Evolutionary conservation across 2,329 filamentous ascomycete species (phyloP).

Genomic region (Elsinoe australis): DNA sequence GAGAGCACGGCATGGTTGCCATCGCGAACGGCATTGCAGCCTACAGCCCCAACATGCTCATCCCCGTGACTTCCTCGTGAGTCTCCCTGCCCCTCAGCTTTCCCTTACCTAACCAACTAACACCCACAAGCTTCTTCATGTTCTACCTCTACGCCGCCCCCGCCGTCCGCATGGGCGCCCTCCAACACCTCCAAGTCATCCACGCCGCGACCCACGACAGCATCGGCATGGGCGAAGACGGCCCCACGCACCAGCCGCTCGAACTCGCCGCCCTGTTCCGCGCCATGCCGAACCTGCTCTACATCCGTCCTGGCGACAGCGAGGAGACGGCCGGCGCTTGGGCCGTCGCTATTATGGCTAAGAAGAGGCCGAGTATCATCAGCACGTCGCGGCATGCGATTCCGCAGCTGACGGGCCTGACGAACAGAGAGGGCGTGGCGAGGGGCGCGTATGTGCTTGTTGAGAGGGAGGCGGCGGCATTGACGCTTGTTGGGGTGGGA

Average conservation of each 20-base stretch:
- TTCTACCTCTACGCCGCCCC: conserved; percentile 36
- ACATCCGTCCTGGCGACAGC: conserved; percentile 33
- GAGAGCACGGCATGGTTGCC: conserved; percentile 55
- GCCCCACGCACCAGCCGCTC: conserved; percentile 34
- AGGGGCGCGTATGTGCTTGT: conserved; percentile 38
- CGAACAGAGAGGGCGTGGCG: conserved; percentile 33
- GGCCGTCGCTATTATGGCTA: conserved; percentile 35
- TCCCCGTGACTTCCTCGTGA: conserved; percentile 33
- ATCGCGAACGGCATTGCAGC: conserved; percentile 39
- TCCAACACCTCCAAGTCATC: conserved; percentile 32
- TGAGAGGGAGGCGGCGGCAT: conserved; percentile 31
- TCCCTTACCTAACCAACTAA: no score
- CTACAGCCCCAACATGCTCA: conserved; percentile 30
- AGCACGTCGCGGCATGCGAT: conserved; percentile 39
- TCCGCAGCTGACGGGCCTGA: conserved; percentile 33
- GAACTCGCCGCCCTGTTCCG: conserved; percentile 32
- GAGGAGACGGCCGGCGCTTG: conserved; percentile 38
- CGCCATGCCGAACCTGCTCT: conserved; percentile 34
- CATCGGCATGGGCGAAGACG: conserved; percentile 33
- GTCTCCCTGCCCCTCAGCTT: no score
- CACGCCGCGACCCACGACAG: conserved; percentile 35
- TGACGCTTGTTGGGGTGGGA: conserved; percentile 45
- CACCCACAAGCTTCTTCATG: conserved; percentile 38
- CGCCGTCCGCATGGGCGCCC: conserved; percentile 33
- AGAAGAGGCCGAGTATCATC: conserved; percentile 37